phyloP scores from a whole-genome alignment of 2,329 filamentous ascomycete species.

The Nemania bipapillata region DNA sequence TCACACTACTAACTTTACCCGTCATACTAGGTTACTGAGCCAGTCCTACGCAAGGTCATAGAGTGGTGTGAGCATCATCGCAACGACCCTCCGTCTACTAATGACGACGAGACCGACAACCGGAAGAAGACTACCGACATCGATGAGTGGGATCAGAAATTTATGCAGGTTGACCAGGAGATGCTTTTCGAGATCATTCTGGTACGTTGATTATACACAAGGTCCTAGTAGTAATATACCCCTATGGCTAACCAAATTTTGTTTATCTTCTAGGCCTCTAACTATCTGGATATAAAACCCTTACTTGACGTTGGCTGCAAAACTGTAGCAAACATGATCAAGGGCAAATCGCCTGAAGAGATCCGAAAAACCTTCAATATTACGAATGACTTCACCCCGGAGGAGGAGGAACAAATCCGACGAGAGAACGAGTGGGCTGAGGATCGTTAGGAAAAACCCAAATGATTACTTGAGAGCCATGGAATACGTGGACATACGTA shows the following conservation, averaged over 20 bases:
- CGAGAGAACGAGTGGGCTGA: constrained; percentile 93
- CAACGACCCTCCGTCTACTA: constrained; percentile 81
- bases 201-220: constrained; percentile 63
- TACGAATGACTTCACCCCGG: constrained; percentile 97
- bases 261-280: constrained; percentile 75
- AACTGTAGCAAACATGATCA: constrained; percentile 99
- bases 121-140: constrained; percentile 99
- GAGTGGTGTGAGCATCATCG: constrained; percentile 98
- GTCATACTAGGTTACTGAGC: constrained; percentile 78
- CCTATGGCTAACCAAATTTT: neutral
- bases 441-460: constrained; percentile 67
- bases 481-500: neutral
- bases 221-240: neutral
- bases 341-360: constrained; percentile 99
- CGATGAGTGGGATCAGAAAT: constrained; percentile 99
- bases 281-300: constrained; percentile 99
- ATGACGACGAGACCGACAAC: constrained; percentile 90
- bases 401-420: constrained; percentile 98
- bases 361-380: constrained; percentile 99
- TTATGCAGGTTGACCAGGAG: constrained; percentile 99
- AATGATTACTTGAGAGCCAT: neutral
- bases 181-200: constrained; percentile 99
- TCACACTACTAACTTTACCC: constrained; percentile 31
- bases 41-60: constrained; percentile 93
- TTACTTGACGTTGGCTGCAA: constrained; percentile 98